Percentiles rank a stretch among this genome's conserved stretches.
Evolutionary conservation across 2,329 filamentous ascomycete species (phyloP).

Genomic region (Arthrobotrys entomopaga): DNA sequence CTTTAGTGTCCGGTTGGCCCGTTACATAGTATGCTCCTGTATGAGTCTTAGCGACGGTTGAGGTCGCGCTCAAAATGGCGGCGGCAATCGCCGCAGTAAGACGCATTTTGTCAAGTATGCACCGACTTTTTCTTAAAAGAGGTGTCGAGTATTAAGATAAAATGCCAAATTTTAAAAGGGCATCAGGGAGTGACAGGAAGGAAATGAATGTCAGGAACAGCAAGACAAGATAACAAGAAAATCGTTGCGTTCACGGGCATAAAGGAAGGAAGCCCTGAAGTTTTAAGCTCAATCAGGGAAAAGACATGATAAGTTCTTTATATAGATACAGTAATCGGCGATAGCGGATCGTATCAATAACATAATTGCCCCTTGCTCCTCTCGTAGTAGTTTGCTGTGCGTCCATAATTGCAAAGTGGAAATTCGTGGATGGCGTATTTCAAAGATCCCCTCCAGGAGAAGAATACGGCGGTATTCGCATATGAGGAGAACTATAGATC

Average conservation of each 20-base stretch:
- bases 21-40: not conserved
- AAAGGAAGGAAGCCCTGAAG: not conserved
- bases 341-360: too few relatives aligned
- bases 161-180: not conserved
- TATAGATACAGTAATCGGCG: too few relatives aligned
- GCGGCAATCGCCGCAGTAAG: conserved; percentile 12
- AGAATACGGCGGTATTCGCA: too few relatives aligned
- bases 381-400: too few relatives aligned
- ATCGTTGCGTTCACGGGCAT: not conserved
- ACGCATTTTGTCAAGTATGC: conserved; percentile 1
- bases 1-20: conserved; percentile 1
- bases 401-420: too few relatives aligned
- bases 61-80: not conserved
- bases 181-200: not conserved
- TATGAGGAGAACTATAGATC: too few relatives aligned
- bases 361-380: too few relatives aligned
- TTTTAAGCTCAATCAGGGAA: not conserved
- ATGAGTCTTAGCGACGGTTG: not conserved
- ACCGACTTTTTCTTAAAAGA: too few relatives aligned
- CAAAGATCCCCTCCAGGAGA: too few relatives aligned
- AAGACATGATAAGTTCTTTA: too few relatives aligned
- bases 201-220: not conserved
- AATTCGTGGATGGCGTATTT: too few relatives aligned
- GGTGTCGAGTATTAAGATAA: not conserved
- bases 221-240: too few relatives aligned